Evolutionary conservation across 371 early-diverging fungal genomes (phyloP).

Genomic region (Mortierella sp.): DNA sequence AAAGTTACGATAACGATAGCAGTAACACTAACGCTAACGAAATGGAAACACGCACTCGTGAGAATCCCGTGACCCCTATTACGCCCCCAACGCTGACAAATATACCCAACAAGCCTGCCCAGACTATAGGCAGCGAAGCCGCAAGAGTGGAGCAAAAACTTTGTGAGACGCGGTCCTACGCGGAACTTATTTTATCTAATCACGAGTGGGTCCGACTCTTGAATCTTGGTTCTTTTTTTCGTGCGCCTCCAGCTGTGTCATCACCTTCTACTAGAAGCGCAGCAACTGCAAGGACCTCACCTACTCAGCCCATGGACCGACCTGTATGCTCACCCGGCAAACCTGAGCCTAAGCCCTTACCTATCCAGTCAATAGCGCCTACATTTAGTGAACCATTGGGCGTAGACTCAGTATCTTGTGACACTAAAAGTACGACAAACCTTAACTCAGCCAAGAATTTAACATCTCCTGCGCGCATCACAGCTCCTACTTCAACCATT

Average conservation of each 20-base stretch:
- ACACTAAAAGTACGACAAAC: not conserved
- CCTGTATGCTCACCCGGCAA: not conserved
- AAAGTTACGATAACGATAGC: not conserved
- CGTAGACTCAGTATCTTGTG: not conserved
- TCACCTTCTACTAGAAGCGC: not conserved
- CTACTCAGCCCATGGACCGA: conserved; percentile 23
- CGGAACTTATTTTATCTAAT: conserved; percentile 41
- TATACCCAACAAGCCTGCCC: not conserved
- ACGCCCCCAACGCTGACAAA: not conserved
- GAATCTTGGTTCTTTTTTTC: conserved; percentile 43
- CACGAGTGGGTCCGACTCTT: conserved; percentile 50
- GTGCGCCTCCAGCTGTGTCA: conserved; percentile 11
- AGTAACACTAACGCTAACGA: not conserved
- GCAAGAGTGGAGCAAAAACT: conserved; percentile 8
- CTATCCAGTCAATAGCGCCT: conserved; percentile 16
- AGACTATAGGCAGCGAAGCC: not conserved
- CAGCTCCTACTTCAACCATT: not conserved
- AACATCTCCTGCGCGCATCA: not conserved
- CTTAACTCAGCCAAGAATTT: conserved; percentile 7
- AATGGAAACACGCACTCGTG: not conserved
- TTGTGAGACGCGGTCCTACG: conserved; percentile 17
- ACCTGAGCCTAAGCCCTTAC: conserved; percentile 24
- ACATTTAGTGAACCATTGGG: too few relatives aligned
- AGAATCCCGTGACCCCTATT: not conserved
- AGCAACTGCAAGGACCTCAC: conserved; percentile 10